Base-by-base conservation (phyloP, 352 stramenopile genomes). In the Phytophthora tentaculata region DNA sequence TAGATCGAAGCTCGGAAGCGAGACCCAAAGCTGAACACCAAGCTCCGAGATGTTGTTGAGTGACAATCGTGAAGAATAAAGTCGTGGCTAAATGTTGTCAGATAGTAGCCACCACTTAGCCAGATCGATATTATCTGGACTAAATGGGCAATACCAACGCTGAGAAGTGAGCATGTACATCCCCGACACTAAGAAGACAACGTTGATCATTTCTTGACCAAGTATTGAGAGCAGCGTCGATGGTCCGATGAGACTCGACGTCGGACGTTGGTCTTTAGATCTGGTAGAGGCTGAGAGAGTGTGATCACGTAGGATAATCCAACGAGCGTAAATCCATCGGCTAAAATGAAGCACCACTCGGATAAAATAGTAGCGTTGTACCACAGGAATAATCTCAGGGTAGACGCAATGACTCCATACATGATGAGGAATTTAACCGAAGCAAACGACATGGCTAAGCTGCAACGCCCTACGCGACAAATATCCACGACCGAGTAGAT, bases 401-500 rank as follows among this genome's bases (percentile, higher is more conserved):
- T 77, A 29, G 73, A 88, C 13, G 80, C 68, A 43, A 96, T 80
- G 70, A 96, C 64, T 16, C 91, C 91, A 69, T 97, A 97, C 69
- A 97, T 89, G 50, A 97, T 84, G 54, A 96, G 76, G 58, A 94
- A 96, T 64, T 97, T 97, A 68, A 97, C 85, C 16, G 74, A 83
- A 5, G 74, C 82, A 29, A 97, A 94, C 26, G 90, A 94, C 22
- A 89, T 97, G 7, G 91, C 81, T n/a, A 98, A 61, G 44, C 83
- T 85, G 77, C 90, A 96, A 10, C 91, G 84, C 35, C 92, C 92
- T 76, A 97, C 92, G 35, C 77, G 82, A 16, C 91, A 85, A 24
- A 98, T 66, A 67, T 97, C 89, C 8, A 92, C 72, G 20, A 97
- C 91, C 14, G 86, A 91, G 17, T 66, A 64, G 56, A 97, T 90